Evolutionary conservation across 2,329 filamentous ascomycete genomes (phyloP).

Genomic region (Knoxdaviesia capensis): DNA sequence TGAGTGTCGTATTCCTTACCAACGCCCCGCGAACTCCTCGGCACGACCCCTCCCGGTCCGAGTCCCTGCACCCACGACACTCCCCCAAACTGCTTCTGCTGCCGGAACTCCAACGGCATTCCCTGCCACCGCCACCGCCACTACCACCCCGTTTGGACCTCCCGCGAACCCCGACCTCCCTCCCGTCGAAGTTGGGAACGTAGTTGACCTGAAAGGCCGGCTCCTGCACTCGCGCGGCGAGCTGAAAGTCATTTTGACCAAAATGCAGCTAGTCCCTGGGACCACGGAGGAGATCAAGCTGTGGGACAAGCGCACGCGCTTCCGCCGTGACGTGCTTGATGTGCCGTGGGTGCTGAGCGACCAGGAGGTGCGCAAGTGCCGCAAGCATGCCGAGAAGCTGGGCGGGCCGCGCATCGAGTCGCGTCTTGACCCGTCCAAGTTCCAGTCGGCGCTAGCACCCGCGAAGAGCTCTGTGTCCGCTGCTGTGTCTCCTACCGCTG

Average conservation of each 20-base stretch:
- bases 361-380: constrained; percentile 27
- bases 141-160: not conserved
- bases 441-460: not conserved
- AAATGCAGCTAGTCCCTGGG: constrained; percentile 23
- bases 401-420: not conserved
- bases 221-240: constrained; percentile 24
- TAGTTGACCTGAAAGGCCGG: constrained; percentile 36
- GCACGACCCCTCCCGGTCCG: too few relatives aligned
- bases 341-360: constrained; percentile 33
- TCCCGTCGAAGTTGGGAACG: constrained; percentile 27
- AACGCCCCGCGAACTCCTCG: too few relatives aligned
- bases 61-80: too few relatives aligned
- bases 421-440: not conserved
- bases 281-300: constrained; percentile 37
- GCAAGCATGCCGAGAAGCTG: constrained; percentile 19
- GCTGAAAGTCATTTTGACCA: constrained; percentile 31
- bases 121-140: constrained; percentile 1
- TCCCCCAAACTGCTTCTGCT: too few relatives aligned
- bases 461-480: not conserved
- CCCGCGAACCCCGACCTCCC: constrained; percentile 6
- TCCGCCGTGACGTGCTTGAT: constrained; percentile 27
- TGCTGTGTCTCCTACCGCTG: not conserved
- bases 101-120: constrained; percentile 6
- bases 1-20: constrained; percentile 16
- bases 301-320: constrained; percentile 33